phyloP scores from a whole-genome alignment of 306 rosid genomes.

The Abrus precatorius region DNA sequence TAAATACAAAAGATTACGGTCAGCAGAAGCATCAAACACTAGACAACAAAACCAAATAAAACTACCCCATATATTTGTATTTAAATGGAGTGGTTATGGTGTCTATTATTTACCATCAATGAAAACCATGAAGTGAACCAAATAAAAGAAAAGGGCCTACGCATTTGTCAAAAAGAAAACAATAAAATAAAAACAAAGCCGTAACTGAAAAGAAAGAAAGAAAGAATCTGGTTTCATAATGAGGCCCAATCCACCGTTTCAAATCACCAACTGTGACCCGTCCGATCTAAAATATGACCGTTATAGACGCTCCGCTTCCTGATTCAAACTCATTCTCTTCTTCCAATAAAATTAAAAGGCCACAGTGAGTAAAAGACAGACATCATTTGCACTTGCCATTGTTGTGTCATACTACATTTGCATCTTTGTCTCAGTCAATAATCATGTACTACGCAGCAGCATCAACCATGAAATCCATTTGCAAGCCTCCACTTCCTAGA shows the following conservation, averaged over 20 bases:
- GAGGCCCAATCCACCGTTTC: neutral
- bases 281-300: constrained; percentile 63
- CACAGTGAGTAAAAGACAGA: neutral
- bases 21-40: neutral
- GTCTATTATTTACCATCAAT: neutral
- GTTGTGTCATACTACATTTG: neutral
- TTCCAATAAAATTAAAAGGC: constrained; percentile 38
- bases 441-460: constrained; percentile 44
- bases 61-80: too few species aligned
- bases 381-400: neutral
- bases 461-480: constrained; percentile 65
- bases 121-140: neutral
- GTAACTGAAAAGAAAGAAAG: neutral
- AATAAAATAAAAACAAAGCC: neutral
- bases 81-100: neutral
- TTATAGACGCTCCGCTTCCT: constrained; percentile 56
- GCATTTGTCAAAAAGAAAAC: neutral
- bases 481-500: constrained; percentile 79
- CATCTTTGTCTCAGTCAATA: neutral
- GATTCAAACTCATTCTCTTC: constrained; percentile 41
- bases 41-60: neutral
- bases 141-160: too few species aligned
- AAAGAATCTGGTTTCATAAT: neutral
- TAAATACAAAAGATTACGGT: neutral
- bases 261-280: constrained; percentile 34